phyloP scores from a whole-genome alignment of 192 early-diverging fungal species.

The Backusella westeae region DNA sequence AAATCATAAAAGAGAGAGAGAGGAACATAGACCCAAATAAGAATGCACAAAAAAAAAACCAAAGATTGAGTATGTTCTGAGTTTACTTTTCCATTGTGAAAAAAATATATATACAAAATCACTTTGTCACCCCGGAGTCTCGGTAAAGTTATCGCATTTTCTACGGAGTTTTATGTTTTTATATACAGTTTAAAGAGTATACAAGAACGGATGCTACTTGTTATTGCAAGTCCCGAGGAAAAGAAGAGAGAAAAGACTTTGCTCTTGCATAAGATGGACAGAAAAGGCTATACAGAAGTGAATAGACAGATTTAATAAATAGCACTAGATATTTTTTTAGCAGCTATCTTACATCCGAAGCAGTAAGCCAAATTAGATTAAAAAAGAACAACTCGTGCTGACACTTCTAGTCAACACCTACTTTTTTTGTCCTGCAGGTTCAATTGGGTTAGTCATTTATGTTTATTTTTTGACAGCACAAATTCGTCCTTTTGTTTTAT shows the following conservation, averaged over 20 bases:
- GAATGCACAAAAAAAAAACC: neutral
- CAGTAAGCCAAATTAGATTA: neutral
- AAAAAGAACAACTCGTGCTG: neutral
- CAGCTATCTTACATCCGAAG: neutral
- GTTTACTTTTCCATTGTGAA: constrained; percentile 1
- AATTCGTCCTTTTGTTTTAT: neutral
- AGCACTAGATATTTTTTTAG: neutral
- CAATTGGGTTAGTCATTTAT: neutral
- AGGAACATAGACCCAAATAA: neutral
- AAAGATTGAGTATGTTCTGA: neutral
- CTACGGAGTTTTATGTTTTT: constrained; percentile 6
- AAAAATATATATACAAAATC: neutral
- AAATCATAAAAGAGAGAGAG: neutral
- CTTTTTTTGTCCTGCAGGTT: neutral
- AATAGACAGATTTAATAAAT: neutral
- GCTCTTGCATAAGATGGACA: neutral
- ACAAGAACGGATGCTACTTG: neutral
- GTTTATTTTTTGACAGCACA: neutral
- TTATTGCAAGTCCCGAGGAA: neutral
- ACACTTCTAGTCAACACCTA: neutral
- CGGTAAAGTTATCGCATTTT: neutral
- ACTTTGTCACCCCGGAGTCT: neutral
- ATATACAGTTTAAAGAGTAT: neutral
- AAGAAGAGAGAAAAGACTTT: neutral
- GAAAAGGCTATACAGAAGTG: neutral